These are phyloP conservation scores for Pascua guehoae DNA, from an alignment of 1,284 basidiomycete genomes.

Conservation along the genomic window DNA sequence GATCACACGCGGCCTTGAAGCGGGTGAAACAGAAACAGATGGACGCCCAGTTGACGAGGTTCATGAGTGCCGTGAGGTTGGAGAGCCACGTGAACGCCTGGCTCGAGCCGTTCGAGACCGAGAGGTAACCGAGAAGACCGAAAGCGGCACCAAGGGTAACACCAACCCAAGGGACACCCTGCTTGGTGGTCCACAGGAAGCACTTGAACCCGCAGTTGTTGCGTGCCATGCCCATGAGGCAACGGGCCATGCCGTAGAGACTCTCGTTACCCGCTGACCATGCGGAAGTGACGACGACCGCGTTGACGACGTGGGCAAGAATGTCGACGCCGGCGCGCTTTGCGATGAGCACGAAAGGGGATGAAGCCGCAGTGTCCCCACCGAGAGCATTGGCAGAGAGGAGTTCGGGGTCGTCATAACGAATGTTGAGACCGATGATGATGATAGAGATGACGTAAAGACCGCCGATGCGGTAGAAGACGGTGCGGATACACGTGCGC, in stretches of 20 bases:
- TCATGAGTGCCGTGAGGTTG: slow-evolving; percentile 54
- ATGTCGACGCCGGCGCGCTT: slow-evolving; percentile 66
- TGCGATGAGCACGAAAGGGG: slow-evolving; percentile 72
- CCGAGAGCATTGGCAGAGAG: slow-evolving; percentile 57
- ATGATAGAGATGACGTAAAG: slow-evolving; percentile 54
- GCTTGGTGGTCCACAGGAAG: slow-evolving; percentile 59
- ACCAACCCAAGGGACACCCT: slow-evolving; percentile 63
- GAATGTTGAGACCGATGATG: slow-evolving; percentile 43
- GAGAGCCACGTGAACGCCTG: slow-evolving; percentile 69
- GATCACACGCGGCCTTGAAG: slow-evolving; percentile 67
- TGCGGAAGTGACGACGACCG: slow-evolving; percentile 60
- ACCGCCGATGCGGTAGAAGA: slow-evolving; percentile 64
- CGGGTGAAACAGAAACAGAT: slow-evolving; percentile 70
- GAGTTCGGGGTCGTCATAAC: slow-evolving; percentile 40
- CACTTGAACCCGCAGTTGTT: slow-evolving; percentile 55
- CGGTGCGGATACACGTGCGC: slow-evolving; percentile 64
- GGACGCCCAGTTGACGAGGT: slow-evolving; percentile 75
- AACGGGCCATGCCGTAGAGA: slow-evolving; percentile 53
- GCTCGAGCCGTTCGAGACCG: slow-evolving; percentile 58
- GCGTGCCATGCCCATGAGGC: slow-evolving; percentile 52
- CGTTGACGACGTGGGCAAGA: slow-evolving; percentile 63
- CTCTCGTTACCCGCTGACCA: slow-evolving; percentile 56
- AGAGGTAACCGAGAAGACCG: slow-evolving; percentile 53
- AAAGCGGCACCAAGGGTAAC: slow-evolving; percentile 67
- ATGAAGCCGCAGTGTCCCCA: slow-evolving; percentile 62